phyloP scores from a whole-genome alignment of 176 grass and related monocot species.

The Echinochloa phyllopogon region DNA sequence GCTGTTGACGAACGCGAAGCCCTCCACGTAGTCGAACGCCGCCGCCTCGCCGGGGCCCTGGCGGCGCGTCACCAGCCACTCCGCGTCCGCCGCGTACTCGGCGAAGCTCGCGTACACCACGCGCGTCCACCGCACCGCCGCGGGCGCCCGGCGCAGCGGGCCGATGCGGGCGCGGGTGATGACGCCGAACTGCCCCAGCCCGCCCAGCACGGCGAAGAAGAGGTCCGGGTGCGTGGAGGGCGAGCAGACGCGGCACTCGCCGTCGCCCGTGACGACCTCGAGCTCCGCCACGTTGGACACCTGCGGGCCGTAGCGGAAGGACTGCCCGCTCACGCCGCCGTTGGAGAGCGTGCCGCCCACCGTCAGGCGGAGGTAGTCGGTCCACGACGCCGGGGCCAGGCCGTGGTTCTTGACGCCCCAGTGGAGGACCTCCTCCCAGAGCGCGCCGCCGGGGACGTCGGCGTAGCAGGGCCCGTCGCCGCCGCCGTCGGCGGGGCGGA shows the following conservation, averaged over 20 bases:
- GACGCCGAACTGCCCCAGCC: constrained; percentile 95
- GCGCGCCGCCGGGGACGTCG: constrained; percentile 79
- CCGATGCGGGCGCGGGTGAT: constrained; percentile 90
- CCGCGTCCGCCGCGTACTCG: constrained; percentile 78
- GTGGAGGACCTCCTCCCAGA: constrained; percentile 92
- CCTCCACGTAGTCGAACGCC: constrained; percentile 89
- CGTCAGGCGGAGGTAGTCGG: constrained; percentile 89
- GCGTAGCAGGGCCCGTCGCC: constrained; percentile 23
- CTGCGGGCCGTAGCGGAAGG: constrained; percentile 85
- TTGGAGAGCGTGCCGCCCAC: constrained; percentile 98
- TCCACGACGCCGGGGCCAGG: constrained; percentile 80
- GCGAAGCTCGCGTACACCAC: constrained; percentile 81
- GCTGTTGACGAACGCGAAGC: constrained; percentile 74
- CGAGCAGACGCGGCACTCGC: constrained; percentile 68
- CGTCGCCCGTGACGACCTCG: constrained; percentile 74
- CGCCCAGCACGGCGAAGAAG: constrained; percentile 87
- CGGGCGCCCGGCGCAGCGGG: constrained; percentile 64
- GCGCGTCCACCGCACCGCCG: constrained; percentile 74
- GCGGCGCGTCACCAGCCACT: constrained; percentile 79
- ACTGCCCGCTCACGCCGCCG: constrained; percentile 90
- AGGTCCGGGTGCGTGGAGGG: constrained; percentile 54
- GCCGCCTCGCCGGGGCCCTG: too few species aligned
- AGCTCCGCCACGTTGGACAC: constrained; percentile 86
- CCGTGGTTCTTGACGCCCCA: constrained; percentile 68
- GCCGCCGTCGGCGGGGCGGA: neutral